Conservation (phyloP, 1,284 basidiomycete species). For the Pulveroboletus sp. region DNA sequence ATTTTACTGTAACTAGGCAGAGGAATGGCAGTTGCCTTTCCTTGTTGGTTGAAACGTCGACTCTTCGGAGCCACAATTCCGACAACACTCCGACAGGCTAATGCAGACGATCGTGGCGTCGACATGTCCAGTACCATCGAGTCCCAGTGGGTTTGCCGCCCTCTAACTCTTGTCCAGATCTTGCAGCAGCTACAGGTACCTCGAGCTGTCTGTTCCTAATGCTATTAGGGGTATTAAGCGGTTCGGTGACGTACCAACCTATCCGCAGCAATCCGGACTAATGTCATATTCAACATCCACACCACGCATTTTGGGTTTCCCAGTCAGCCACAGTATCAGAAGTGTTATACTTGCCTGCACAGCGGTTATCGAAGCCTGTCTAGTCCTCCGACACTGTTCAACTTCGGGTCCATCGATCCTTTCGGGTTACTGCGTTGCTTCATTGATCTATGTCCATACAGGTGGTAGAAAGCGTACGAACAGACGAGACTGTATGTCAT, state of each 20-base stretch:
- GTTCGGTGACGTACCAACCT: neutral
- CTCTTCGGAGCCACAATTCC: too few species aligned
- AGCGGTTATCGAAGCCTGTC: neutral
- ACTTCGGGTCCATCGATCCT: neutral
- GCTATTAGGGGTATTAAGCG: too few species aligned
- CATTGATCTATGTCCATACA: neutral
- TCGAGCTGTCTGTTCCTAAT: neutral
- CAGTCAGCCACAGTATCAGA: neutral
- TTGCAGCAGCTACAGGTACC: neutral
- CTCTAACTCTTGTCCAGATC: neutral
- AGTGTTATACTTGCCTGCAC: conserved; percentile 11
- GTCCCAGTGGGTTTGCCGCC: neutral
- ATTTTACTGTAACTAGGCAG: neutral
- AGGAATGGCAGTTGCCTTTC: neutral
- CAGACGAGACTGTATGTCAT: neutral
- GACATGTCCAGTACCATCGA: neutral
- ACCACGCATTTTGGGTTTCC: neutral
- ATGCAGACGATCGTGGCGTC: neutral
- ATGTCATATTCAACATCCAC: neutral
- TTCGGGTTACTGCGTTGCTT: neutral
- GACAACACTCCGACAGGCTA: neutral
- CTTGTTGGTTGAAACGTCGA: neutral
- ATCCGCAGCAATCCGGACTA: neutral
- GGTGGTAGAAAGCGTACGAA: neutral
- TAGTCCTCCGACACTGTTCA: neutral